Percentiles rank a stretch among this genome's conserved stretches.
These are phyloP conservation scores for Acacia confusa DNA, from an alignment of 306 rosid genomes.

Conservation along the genomic window DNA sequence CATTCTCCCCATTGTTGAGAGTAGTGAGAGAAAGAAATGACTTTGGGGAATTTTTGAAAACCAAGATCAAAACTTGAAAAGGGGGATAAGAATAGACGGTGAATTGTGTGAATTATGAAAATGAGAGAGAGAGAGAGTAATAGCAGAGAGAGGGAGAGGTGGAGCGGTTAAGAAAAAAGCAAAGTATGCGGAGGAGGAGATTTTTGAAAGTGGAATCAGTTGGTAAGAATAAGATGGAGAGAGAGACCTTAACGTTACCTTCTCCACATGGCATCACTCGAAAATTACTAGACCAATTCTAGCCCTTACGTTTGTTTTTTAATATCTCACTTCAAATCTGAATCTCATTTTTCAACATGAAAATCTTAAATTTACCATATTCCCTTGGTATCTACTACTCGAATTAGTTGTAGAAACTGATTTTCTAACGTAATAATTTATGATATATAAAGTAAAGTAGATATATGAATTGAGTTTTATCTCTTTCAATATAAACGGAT, in stretches of 20 bases:
- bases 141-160: conserved; percentile 50
- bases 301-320: conserved; percentile 19
- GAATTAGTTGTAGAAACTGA: too few relatives aligned
- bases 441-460: too few relatives aligned
- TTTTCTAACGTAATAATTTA: too few relatives aligned
- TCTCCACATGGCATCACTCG: conserved; percentile 44
- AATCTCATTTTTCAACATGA: background rate
- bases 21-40: background rate
- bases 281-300: conserved; percentile 23
- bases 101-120: conserved; percentile 18
- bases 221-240: conserved; percentile 48
- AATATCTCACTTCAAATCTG: background rate
- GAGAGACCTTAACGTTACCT: conserved; percentile 39
- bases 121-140: background rate
- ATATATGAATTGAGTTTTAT: too few relatives aligned
- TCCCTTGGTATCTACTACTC: too few relatives aligned
- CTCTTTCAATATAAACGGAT: rapidly evolving
- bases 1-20: conserved; percentile 39
- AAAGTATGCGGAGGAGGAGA: conserved; percentile 59
- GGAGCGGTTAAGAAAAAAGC: conserved; percentile 75
- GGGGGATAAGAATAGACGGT: conserved; percentile 35
- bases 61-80: conserved; percentile 40
- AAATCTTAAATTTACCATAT: background rate
- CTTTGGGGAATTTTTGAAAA: conserved; percentile 19
- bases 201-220: conserved; percentile 59